Base-by-base conservation (phyloP, 768 basidiomycete genomes). In the Amanita thiersii region DNA sequence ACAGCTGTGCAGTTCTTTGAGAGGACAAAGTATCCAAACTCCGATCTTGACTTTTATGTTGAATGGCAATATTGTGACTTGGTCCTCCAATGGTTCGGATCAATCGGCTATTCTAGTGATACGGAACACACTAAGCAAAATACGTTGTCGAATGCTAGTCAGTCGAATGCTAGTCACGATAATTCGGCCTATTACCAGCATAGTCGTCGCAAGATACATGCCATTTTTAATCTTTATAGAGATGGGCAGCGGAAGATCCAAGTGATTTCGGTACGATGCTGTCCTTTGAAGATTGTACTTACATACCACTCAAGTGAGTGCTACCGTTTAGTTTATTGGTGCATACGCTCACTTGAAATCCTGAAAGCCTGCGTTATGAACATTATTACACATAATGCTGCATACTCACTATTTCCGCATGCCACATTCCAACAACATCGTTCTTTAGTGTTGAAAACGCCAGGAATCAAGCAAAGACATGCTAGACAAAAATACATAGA, bases 301-400 rank as follows among this genome's bases (percentile, higher is more conserved):
- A 46, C 44, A 5, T 57, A 52, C 23, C 56, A 57, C 18, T 57
- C 56, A n/a, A 56, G 56, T 57, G 33, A 3, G 50, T 49, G 3
- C 3, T n/a, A 11, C 15, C 2, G 21, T 9, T n/a, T 17, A 11
- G 1, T 19, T 20, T 15, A 36, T 15, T 7, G 14, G 18, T 28
- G 10, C 12, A 4, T 19, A 12, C 17, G 32, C 32, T 28, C 9
- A 11, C 12, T 15, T 19, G 34, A n/a, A 5, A 30, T n/a, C 12
- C 14, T 15, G 21, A 5, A 31, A 66, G 68, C 67, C 1, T 60
- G 60, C 30, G 68, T 69, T 2, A 65, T 68, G 60, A 73, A 72
- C 41, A 47, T 70, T 1, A 68, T 73, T 42, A 54, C 63, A 1
- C 58, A 55, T 44, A 50, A 62, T 10, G 51, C 52, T 0, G 72